Conservation (phyloP, 2,329 filamentous ascomycete species). For the Hymenoscyphus salicellus region DNA sequence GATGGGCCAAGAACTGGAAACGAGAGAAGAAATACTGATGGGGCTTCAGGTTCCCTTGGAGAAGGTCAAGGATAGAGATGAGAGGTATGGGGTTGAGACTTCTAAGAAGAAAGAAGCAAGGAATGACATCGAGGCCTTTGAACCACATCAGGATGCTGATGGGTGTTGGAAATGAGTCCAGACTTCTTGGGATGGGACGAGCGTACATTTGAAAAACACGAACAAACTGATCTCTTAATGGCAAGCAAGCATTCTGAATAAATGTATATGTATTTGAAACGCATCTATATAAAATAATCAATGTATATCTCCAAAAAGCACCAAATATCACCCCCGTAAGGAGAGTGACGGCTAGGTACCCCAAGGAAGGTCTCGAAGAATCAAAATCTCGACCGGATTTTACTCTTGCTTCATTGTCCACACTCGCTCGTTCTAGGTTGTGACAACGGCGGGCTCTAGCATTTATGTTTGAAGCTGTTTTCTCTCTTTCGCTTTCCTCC, state of each 20-base stretch:
- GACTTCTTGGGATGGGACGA: neutral
- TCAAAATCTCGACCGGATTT: slow-evolving; percentile 39
- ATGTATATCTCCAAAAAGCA: slow-evolving; percentile 43
- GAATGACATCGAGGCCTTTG: slow-evolving; percentile 47
- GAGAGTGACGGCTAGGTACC: slow-evolving; percentile 30
- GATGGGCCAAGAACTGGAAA: neutral
- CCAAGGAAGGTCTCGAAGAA: slow-evolving; percentile 38
- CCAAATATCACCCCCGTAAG: slow-evolving; percentile 34
- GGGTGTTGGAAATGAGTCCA: slow-evolving; percentile 41
- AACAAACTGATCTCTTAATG: neutral
- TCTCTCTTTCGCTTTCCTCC: neutral
- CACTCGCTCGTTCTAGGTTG: slow-evolving; percentile 51
- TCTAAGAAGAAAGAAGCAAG: slow-evolving; percentile 52
- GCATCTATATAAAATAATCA: slow-evolving; percentile 1
- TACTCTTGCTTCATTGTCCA: slow-evolving; percentile 56
- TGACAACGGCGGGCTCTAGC: slow-evolving; percentile 56
- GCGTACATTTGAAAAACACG: neutral
- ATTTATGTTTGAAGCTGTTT: slow-evolving; percentile 38
- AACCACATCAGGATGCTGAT: slow-evolving; percentile 47
- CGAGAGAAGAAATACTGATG: slow-evolving; percentile 32
- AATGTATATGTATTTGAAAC: neutral
- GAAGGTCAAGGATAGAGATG: slow-evolving; percentile 48
- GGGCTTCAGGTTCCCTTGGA: slow-evolving; percentile 31
- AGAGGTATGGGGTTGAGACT: slow-evolving; percentile 51
- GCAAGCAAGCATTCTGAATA: neutral